Conservation (phyloP, 73 alveolate species). For the Paramecium caudatum region DNA sequence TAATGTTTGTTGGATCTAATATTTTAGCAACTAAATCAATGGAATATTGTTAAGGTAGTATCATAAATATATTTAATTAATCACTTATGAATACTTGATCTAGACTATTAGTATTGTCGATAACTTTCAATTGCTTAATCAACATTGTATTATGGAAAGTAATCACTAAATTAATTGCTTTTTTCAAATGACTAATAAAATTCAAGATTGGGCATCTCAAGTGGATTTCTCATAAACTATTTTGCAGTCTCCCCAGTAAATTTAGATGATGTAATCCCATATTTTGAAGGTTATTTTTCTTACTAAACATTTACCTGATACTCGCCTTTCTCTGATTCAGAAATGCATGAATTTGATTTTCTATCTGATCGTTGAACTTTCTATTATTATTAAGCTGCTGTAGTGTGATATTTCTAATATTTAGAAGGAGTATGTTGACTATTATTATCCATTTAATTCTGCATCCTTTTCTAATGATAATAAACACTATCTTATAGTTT, state of each 20-base stretch:
- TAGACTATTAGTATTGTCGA: conserved; percentile 19
- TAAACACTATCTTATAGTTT: conserved; percentile 29
- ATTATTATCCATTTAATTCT: not conserved
- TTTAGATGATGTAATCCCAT: conserved; percentile 38
- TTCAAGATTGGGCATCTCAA: conserved; percentile 47
- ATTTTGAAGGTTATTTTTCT: conserved; percentile 1
- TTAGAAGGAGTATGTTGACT: conserved; percentile 31
- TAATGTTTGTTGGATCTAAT: not conserved
- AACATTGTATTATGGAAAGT: conserved; percentile 55
- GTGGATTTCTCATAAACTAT: conserved; percentile 51
- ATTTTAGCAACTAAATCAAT: not conserved
- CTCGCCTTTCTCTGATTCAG: conserved; percentile 35
- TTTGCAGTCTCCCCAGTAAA: conserved; percentile 65
- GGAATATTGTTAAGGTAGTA: not conserved
- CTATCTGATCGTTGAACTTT: conserved; percentile 38
- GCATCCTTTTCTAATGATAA: conserved; percentile 14
- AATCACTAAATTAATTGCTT: conserved; percentile 57
- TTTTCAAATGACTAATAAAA: conserved; percentile 48
- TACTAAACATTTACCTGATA: not conserved
- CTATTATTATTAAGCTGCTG: conserved; percentile 3
- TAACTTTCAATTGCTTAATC: conserved; percentile 59
- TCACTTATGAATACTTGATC: conserved; percentile 32
- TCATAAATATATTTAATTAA: not conserved
- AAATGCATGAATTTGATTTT: not conserved
- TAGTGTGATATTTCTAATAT: conserved; percentile 36